phyloP scores from a whole-genome alignment of 2,329 filamentous ascomycete species.

The Epichloe sp. region DNA sequence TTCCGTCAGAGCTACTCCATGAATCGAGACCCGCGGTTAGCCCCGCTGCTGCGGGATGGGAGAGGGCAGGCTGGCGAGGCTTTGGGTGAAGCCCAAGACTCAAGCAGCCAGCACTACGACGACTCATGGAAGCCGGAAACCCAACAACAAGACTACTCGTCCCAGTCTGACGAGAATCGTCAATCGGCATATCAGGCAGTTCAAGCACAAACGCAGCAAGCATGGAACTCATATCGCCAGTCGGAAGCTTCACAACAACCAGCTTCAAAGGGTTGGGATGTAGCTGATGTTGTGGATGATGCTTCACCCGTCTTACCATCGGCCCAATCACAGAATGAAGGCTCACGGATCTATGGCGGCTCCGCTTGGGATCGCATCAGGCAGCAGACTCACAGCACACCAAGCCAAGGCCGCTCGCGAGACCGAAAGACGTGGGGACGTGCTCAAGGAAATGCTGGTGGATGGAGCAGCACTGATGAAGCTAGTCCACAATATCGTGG shows the following conservation, averaged over 20 bases:
- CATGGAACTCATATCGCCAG: slow-evolving; percentile 8
- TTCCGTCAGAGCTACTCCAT: slow-evolving; percentile 12
- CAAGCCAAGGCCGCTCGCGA: slow-evolving; percentile 10
- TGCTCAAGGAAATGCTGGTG: slow-evolving; percentile 5
- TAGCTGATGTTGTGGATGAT: slow-evolving; percentile 23
- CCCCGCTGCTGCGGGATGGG: slow-evolving; percentile 11
- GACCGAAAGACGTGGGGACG: slow-evolving; percentile 9
- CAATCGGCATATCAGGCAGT: slow-evolving; percentile 1
- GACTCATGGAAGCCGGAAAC: slow-evolving; percentile 9
- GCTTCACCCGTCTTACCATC: slow-evolving; percentile 29
- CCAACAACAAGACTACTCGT: slow-evolving; percentile 7
- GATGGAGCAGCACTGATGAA: slow-evolving; percentile 14
- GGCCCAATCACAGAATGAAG: slow-evolving; percentile 11
- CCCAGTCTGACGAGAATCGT: slow-evolving; percentile 3
- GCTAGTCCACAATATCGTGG: slow-evolving; percentile 9
- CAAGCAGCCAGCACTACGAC: slow-evolving; percentile 7
- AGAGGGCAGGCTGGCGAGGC: slow-evolving; percentile 8
- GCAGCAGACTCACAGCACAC: slow-evolving; percentile 21
- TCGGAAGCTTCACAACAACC: slow-evolving; percentile 6
- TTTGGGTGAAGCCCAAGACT: slow-evolving; percentile 6
- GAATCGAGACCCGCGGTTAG: slow-evolving; percentile 18
- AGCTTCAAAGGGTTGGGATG: slow-evolving; percentile 12
- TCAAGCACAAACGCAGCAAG: slow-evolving; percentile 4
- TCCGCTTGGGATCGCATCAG: slow-evolving; percentile 35
- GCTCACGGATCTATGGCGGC: slow-evolving; percentile 10